Evolutionary conservation across 2,329 filamentous ascomycete genomes (phyloP), one percentile per base, ranked within the genome.

Genomic region (Zymoseptoria ardabiliae): DNA sequence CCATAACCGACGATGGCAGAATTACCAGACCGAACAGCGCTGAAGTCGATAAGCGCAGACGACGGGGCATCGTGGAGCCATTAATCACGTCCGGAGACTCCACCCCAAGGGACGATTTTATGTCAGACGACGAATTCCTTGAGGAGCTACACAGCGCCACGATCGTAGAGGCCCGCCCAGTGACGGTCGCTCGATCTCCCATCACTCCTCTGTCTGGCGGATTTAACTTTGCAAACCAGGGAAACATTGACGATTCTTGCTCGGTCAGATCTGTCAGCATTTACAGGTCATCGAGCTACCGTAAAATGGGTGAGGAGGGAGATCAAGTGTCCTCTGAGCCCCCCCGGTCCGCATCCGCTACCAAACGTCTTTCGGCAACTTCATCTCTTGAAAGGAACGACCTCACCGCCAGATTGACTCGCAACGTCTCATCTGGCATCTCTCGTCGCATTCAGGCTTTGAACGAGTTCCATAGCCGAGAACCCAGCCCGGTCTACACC

Each of bases 391-490:
- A 66, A 20, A 57, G 53, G 52, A 48, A 89, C 48, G 63, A 68
- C 51, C 21, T 60, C 13, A 23, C 57, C 17, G 21, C 54, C 9
- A 53, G 60, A 22, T 63, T 61, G 6, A 95, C 92, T 72, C 81
- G 87, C 65, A 94, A 90, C 68, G 83, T 97, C 22, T 92, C 91
- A 7, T 91, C 89, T 8, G 91, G 90, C 66, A 97, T 99, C 61
- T 95, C 93, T 2, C 90, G 93, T 72, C 87, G 94, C 50, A 97
- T 97, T 73, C 95, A 96, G 74, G 91, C 92, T 6, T 79, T 99
- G 56, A 90, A 96, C 71, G 92, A 91, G 73, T 81, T 94, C 30
- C 65, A 64, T 2, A 63, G 61, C 41, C 59, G 63, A 53, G 69
- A 69, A 19, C 48, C 59, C 22, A 70, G 62, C 55, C 57, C 65